phyloP scores from a whole-genome alignment of 1,139 yeast genomes.

The Trichomonascaceae sp. region DNA sequence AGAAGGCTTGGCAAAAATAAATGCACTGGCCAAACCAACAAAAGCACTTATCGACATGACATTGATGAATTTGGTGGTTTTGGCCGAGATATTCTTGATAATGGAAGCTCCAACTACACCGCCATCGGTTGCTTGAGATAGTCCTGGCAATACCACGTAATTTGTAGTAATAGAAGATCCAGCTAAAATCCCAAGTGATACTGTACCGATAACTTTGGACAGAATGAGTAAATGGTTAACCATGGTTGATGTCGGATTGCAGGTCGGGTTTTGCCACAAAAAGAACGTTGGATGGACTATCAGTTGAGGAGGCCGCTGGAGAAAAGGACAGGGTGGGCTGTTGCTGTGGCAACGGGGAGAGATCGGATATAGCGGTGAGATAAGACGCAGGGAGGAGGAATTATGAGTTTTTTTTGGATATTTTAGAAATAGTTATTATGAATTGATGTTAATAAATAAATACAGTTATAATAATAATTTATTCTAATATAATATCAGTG shows the following conservation, averaged over 20 bases:
- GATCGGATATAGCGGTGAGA: neutral
- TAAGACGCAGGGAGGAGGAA: too few relatives aligned
- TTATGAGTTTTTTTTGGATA: too few relatives aligned
- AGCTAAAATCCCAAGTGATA: conserved; percentile 26
- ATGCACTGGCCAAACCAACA: conserved; percentile 20
- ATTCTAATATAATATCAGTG: too few relatives aligned
- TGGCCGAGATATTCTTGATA: neutral
- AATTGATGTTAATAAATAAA: too few relatives aligned
- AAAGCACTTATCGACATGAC: conserved; percentile 20
- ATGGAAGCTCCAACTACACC: conserved; percentile 4
- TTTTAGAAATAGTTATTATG: too few relatives aligned
- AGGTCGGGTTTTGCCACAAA: neutral
- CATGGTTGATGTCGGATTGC: conserved; percentile 12
- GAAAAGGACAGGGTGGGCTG: neutral
- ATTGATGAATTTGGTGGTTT: conserved; percentile 9
- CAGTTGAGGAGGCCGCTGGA: neutral
- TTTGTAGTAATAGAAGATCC: conserved; percentile 23
- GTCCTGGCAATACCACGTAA: conserved; percentile 20
- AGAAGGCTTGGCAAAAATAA: conserved; percentile 19
- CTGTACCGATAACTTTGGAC: conserved; percentile 28
- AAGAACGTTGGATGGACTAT: neutral
- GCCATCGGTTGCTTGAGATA: conserved; percentile 13
- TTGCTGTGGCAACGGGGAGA: neutral
- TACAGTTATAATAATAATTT: too few relatives aligned
- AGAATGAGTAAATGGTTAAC: conserved; percentile 20